phyloP scores from a whole-genome alignment of 2,329 filamentous ascomycete species.

The Mycosphaerella arachidis region DNA sequence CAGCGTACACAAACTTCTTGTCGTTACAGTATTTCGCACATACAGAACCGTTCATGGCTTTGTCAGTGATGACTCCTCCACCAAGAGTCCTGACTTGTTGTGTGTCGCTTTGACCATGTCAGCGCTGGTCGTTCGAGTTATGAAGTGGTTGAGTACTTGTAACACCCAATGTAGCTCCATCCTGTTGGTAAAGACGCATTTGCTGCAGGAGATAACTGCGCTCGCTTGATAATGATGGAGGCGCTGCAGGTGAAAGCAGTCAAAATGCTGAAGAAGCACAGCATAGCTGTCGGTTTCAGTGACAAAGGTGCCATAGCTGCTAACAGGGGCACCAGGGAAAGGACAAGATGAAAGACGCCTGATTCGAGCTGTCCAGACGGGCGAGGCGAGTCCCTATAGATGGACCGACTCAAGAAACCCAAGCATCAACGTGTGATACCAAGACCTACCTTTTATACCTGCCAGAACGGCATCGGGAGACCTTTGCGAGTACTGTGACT shows the following conservation, averaged over 20 bases:
- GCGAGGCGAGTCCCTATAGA: not conserved
- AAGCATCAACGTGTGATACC: not conserved
- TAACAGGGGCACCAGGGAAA: not conserved
- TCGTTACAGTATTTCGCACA: slow-evolving; percentile 20
- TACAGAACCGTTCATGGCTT: slow-evolving; percentile 20
- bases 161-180: slow-evolving; percentile 25
- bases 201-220: slow-evolving; percentile 10
- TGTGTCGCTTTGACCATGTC: slow-evolving; percentile 15
- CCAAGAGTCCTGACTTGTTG: slow-evolving; percentile 14
- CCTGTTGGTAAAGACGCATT: slow-evolving; percentile 17
- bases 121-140: not conserved
- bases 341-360: not conserved
- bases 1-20: slow-evolving; percentile 24
- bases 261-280: not conserved
- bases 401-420: not conserved
- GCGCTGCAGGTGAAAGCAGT: not conserved
- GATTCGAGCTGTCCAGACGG: not conserved
- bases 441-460: not conserved
- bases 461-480: not conserved
- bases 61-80: slow-evolving; percentile 10
- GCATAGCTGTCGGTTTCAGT: not conserved
- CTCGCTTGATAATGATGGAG: slow-evolving; percentile 7
- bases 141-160: slow-evolving; percentile 10
- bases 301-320: not conserved
- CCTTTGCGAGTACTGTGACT: not conserved